Percentiles rank a stretch among this genome's conserved stretches.
These are phyloP conservation scores for Tanacetum coccineum DNA, from an alignment of 129 eudicot species.

Conservation along the genomic window DNA sequence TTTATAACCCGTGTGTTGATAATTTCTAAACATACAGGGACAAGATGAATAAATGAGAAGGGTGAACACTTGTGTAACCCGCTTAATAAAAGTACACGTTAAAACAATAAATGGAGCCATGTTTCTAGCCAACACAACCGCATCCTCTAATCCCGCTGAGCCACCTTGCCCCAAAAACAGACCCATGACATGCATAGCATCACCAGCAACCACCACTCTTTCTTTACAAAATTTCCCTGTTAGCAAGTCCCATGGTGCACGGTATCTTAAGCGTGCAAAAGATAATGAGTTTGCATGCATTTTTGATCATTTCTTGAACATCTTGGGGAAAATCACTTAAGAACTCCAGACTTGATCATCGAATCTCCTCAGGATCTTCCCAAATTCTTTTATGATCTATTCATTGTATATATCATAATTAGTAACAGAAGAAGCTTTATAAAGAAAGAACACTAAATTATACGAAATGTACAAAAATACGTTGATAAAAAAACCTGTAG, in stretches of 20 bases:
- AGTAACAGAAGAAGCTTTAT: background rate
- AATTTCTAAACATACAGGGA: too few species aligned
- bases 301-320: constrained; percentile 30
- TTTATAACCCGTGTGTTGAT: too few species aligned
- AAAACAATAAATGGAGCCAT: too few species aligned
- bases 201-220: constrained; percentile 57
- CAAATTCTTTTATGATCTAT: constrained; percentile 32
- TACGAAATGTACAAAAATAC: background rate
- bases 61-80: too few species aligned
- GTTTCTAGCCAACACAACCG: constrained; percentile 53
- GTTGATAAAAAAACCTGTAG: constrained; percentile 10
- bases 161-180: constrained; percentile 81
- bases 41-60: too few species aligned
- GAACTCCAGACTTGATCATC: constrained; percentile 24
- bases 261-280: constrained; percentile 39
- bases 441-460: too few species aligned
- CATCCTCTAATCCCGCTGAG: constrained; percentile 65
- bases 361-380: constrained; percentile 38
- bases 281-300: constrained; percentile 29
- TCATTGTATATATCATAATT: background rate
- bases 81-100: too few species aligned
- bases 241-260: constrained; percentile 70
- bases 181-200: constrained; percentile 73
- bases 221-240: constrained; percentile 39
- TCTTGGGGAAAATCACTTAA: constrained; percentile 37